phyloP scores from a whole-genome alignment of 106 monocot genomes.

The Dendrobium nobile region DNA sequence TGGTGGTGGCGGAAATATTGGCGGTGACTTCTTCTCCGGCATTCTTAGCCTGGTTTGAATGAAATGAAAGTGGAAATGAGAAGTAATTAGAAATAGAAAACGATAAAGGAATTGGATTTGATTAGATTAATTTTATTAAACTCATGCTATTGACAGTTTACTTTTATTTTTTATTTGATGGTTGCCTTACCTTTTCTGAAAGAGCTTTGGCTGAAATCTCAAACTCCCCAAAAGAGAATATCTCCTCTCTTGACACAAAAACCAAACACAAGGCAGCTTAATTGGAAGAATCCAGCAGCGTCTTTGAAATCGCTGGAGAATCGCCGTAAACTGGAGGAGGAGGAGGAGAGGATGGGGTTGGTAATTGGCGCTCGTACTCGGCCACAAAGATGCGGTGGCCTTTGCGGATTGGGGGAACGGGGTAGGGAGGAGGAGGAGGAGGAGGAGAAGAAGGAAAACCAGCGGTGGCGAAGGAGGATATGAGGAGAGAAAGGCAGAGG shows the following conservation, averaged over 20 bases:
- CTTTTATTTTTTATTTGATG: no score
- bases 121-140: no score
- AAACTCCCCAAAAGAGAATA: no score
- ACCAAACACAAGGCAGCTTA: no score
- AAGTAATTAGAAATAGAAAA: no score
- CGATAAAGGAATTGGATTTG: no score
- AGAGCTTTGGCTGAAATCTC: no score
- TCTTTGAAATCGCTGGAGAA: slow-evolving; percentile 5
- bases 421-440: slow-evolving; percentile 44
- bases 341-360: background rate
- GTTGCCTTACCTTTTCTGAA: background rate
- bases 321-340: background rate
- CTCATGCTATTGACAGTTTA: no score
- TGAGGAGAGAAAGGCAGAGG: slow-evolving; percentile 33
- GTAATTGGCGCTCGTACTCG: slow-evolving; percentile 57
- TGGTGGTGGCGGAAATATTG: slow-evolving; percentile 7
- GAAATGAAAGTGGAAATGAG: no score
- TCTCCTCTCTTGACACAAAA: slow-evolving; percentile 6
- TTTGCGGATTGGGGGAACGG: slow-evolving; percentile 29
- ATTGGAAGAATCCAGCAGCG: no score
- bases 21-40: background rate
- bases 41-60: background rate
- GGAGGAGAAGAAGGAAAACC: slow-evolving; percentile 60
- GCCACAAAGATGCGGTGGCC: slow-evolving; percentile 71
- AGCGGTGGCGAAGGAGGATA: slow-evolving; percentile 57